phyloP scores from a whole-genome alignment of 2,329 filamentous ascomycete genomes.

The Eutypa lata region DNA sequence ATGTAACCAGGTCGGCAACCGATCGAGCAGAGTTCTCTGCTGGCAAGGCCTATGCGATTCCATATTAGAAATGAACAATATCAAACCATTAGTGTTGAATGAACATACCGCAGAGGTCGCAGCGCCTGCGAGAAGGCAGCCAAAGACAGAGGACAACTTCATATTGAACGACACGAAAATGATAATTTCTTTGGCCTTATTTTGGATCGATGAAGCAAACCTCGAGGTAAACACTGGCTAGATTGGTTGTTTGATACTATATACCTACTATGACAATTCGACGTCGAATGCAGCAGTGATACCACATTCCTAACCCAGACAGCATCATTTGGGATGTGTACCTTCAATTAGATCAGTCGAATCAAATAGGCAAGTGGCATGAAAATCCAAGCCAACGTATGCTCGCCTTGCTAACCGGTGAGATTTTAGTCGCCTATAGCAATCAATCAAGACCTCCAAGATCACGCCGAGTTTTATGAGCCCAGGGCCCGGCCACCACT shows the following conservation, averaged over 20 bases:
- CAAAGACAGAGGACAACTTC: conserved; percentile 5
- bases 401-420: conserved; percentile 2
- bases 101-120: conserved; percentile 6
- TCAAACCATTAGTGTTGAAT: neutral
- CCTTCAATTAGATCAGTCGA: conserved; percentile 2
- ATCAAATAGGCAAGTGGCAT: conserved; percentile 12
- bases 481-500: no score
- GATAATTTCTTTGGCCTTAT: neutral
- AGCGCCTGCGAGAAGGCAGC: conserved; percentile 4
- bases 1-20: neutral
- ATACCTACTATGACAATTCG: conserved; percentile 3
- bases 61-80: neutral
- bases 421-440: neutral
- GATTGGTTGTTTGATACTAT: neutral
- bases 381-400: conserved; percentile 2
- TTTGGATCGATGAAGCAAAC: neutral
- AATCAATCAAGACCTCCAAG: no score
- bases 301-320: conserved; percentile 5
- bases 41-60: neutral
- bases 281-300: neutral
- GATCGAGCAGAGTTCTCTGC: conserved; percentile 1
- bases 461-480: no score
- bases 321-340: conserved; percentile 1
- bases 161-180: conserved; percentile 3
- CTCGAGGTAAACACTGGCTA: neutral